A percentile compares a stretch with the other conserved stretches of the same genome.
phyloP scores from a whole-genome alignment of 1,139 yeast species.

The Debaryomycetaceae sp. region DNA sequence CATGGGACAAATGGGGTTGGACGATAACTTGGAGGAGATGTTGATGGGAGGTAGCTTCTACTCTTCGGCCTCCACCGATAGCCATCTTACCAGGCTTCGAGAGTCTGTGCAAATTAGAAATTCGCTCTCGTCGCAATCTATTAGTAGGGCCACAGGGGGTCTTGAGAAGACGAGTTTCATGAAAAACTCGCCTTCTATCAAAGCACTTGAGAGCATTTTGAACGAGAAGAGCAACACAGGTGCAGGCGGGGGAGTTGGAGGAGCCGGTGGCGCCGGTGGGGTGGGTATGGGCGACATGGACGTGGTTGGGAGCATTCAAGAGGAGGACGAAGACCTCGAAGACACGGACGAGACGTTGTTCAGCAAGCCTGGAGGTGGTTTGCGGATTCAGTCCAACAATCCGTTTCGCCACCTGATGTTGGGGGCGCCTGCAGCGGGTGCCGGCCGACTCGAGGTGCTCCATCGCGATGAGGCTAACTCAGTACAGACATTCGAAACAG shows the following conservation, averaged over 20 bases:
- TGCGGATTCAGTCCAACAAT: not conserved
- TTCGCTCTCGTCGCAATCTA: slow-evolving; percentile 32
- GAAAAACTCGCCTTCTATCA: slow-evolving; percentile 52
- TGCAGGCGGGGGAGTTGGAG: not conserved
- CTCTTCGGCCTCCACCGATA: slow-evolving; percentile 16
- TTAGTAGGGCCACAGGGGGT: slow-evolving; percentile 14
- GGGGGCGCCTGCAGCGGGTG: not conserved
- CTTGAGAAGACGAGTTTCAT: slow-evolving; percentile 31
- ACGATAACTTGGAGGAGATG: slow-evolving; percentile 12
- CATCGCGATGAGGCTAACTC: slow-evolving; percentile 17
- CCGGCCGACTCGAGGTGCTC: slow-evolving; percentile 2
- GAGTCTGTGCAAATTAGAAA: slow-evolving; percentile 47
- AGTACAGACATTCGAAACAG: slow-evolving; percentile 30
- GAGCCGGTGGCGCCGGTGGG: not conserved
- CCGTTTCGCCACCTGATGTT: not conserved
- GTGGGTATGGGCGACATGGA: slow-evolving; percentile 5
- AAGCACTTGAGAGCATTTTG: slow-evolving; percentile 48
- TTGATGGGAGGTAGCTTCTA: slow-evolving; percentile 16
- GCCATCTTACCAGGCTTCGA: slow-evolving; percentile 45
- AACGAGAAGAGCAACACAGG: slow-evolving; percentile 20
- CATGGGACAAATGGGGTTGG: not conserved
- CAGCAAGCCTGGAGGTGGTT: not conserved
- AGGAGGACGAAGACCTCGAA: slow-evolving; percentile 21
- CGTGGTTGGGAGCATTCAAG: slow-evolving; percentile 12
- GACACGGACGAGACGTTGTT: slow-evolving; percentile 3